These are phyloP conservation scores for Avena atlantica DNA, from an alignment of 176 grass and related monocot genomes.

Conservation along the genomic window DNA sequence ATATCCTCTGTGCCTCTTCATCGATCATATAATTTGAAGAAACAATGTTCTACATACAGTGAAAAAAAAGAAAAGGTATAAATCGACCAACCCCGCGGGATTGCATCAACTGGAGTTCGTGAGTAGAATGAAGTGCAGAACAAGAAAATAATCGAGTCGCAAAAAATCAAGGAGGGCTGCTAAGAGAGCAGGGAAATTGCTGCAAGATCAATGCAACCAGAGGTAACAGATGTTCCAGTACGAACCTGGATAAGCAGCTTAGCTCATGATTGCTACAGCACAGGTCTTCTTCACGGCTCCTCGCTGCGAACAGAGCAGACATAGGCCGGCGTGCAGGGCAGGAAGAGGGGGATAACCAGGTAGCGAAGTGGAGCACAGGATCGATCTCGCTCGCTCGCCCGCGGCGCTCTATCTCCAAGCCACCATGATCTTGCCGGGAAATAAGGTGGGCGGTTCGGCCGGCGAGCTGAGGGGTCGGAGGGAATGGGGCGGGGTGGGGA, in stretches of 20 bases:
- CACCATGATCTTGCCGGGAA: background rate
- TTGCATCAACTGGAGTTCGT: background rate
- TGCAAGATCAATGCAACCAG: background rate
- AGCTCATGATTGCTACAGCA: background rate
- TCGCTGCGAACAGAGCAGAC: background rate
- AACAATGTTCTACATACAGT: background rate
- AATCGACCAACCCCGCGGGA: background rate
- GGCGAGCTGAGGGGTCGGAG: background rate
- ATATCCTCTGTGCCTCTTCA: background rate
- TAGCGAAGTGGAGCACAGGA: background rate
- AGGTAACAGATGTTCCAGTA: background rate
- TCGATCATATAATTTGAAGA: too few relatives aligned
- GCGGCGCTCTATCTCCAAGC: background rate
- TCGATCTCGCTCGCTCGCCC: background rate
- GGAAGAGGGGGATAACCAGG: background rate
- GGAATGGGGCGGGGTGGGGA: background rate
- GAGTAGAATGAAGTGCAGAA: background rate
- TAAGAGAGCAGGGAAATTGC: background rate
- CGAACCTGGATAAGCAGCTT: conserved; percentile 5
- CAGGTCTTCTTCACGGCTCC: background rate
- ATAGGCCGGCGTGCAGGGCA: background rate
- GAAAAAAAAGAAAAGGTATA: background rate
- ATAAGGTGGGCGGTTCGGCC: conserved; percentile 18
- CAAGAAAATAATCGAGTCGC: background rate
- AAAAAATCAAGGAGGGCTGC: too few relatives aligned